Evolutionary conservation across 371 early-diverging fungal genomes (phyloP).

Genomic region (Zychaea mexicana): DNA sequence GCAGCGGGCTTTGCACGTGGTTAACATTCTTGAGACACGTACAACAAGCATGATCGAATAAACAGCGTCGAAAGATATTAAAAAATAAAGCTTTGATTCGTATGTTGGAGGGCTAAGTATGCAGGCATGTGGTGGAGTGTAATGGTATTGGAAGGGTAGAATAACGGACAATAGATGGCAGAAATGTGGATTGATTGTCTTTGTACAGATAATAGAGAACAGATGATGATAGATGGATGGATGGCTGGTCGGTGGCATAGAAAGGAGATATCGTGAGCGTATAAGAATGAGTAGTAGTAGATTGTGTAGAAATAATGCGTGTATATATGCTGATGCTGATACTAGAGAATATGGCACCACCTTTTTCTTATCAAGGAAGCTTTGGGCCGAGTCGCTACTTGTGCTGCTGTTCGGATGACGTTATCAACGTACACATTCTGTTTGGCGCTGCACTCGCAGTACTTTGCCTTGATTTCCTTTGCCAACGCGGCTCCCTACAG

Average conservation of each 20-base stretch:
- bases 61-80: background rate
- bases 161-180: background rate
- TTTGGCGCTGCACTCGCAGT: slow-evolving; percentile 85
- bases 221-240: too few species aligned
- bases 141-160: too few species aligned
- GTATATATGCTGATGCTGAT: background rate
- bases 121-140: background rate
- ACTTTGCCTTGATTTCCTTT: slow-evolving; percentile 77
- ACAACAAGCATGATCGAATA: background rate
- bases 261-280: background rate
- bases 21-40: background rate
- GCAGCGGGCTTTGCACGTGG: background rate
- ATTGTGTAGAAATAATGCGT: background rate
- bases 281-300: background rate
- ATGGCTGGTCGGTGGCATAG: background rate
- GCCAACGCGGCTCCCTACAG: slow-evolving; percentile 66
- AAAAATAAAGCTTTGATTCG: background rate
- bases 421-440: slow-evolving; percentile 79
- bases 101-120: background rate
- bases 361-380: slow-evolving; percentile 18
- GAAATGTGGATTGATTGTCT: background rate
- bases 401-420: slow-evolving; percentile 61
- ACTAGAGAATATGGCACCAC: slow-evolving; percentile 14
- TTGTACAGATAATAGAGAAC: too few species aligned
- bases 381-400: slow-evolving; percentile 26